A percentile compares a stretch with the other conserved stretches of the same genome.
Evolutionary conservation across 805 yeast genomes (phyloP).

Genomic region (Candida ortonii): DNA sequence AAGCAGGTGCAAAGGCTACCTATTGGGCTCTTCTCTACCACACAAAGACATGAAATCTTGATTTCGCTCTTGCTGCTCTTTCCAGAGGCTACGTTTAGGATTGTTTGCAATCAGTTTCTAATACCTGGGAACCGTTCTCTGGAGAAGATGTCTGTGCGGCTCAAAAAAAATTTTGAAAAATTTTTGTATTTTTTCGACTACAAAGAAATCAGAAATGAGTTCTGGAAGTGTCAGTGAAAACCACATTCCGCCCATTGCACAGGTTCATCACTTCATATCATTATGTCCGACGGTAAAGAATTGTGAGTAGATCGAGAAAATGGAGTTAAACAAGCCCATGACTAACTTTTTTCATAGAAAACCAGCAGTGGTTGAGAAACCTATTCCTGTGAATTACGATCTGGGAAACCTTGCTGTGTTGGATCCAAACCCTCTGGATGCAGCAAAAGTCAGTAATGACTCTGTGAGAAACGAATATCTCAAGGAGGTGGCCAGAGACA

Average conservation of each 20-base stretch:
- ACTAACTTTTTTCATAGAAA: slow-evolving; percentile 33
- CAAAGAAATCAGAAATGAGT: slow-evolving; percentile 1
- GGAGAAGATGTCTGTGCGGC: slow-evolving; percentile 10
- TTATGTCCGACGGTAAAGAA: slow-evolving; percentile 16
- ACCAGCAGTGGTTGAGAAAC: slow-evolving; percentile 86
- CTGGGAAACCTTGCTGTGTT: slow-evolving; percentile 88
- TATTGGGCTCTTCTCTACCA: too few species aligned
- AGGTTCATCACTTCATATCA: neutral
- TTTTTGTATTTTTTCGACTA: slow-evolving; percentile 7
- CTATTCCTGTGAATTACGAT: slow-evolving; percentile 85
- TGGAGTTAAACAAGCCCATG: neutral
- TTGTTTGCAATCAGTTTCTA: neutral
- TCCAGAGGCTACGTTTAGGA: neutral
- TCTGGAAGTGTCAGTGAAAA: neutral
- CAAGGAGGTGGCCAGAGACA: slow-evolving; percentile 74
- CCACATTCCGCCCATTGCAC: too few species aligned
- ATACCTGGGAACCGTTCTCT: neutral
- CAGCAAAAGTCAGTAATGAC: slow-evolving; percentile 51
- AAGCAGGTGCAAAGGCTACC: slow-evolving; percentile 7
- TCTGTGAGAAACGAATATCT: slow-evolving; percentile 61
- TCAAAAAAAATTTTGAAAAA: slow-evolving; percentile 2
- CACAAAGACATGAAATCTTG: too few species aligned
- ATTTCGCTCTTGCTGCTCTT: too few species aligned
- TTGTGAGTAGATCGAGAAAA: slow-evolving; percentile 15
- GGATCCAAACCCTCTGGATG: slow-evolving; percentile 84